phyloP scores from a whole-genome alignment of 345 rosid genomes.

The Cochlearia excelsa region DNA sequence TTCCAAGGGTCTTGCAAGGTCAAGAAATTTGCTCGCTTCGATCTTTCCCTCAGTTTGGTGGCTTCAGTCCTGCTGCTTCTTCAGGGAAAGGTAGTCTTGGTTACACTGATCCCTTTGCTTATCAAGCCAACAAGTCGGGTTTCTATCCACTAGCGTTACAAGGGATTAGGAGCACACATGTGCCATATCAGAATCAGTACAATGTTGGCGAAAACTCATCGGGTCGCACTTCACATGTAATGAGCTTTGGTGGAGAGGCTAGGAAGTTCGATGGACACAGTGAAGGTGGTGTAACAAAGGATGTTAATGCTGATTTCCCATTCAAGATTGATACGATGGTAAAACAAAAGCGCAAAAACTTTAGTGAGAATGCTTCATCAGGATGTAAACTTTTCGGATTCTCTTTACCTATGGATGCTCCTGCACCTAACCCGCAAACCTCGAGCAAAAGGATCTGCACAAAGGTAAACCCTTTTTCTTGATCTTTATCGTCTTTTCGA shows the following conservation, averaged over 20 bases:
- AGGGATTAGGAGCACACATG: slow-evolving; percentile 41
- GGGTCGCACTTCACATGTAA: slow-evolving; percentile 17
- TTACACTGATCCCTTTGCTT: slow-evolving; percentile 45
- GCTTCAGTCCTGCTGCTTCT: slow-evolving; percentile 46
- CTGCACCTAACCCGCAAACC: slow-evolving; percentile 48
- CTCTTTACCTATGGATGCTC: slow-evolving; percentile 55
- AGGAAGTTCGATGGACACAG: slow-evolving; percentile 42
- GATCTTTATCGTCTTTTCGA: slow-evolving; percentile 12
- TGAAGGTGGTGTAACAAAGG: slow-evolving; percentile 42
- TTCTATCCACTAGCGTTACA: slow-evolving; percentile 53
- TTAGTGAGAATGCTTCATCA: slow-evolving; percentile 38
- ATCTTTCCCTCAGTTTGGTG: slow-evolving; percentile 52
- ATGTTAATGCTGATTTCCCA: slow-evolving; percentile 40
- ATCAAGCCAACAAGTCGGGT: slow-evolving; percentile 49
- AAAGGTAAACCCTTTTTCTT: slow-evolving; percentile 51
- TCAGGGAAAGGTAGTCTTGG: slow-evolving; percentile 52
- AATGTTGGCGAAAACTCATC: slow-evolving; percentile 38
- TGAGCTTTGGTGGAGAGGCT: slow-evolving; percentile 33
- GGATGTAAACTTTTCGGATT: slow-evolving; percentile 88
- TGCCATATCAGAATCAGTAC: slow-evolving; percentile 54
- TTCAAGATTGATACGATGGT: slow-evolving; percentile 36
- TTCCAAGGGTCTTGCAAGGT: slow-evolving; percentile 97
- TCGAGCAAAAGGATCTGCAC: slow-evolving; percentile 88
- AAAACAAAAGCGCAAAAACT: slow-evolving; percentile 39
- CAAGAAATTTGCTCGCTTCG: slow-evolving; percentile 83